Evolutionary conservation across 345 rosid genomes (phyloP).

Genomic region (Alliaria petiolata): DNA sequence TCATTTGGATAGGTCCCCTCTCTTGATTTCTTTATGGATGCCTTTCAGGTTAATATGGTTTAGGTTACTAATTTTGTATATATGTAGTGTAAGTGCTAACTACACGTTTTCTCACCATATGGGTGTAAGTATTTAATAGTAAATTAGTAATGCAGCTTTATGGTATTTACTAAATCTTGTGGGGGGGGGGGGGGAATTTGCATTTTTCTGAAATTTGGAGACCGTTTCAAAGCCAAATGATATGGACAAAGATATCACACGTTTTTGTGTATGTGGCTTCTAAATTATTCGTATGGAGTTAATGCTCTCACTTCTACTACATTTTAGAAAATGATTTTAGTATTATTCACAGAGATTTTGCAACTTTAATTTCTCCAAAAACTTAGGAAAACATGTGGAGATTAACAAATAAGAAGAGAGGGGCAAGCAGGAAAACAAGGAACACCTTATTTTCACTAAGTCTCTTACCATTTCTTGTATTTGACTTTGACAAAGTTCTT

Average conservation of each 20-base stretch:
- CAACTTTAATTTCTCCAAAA: constrained; percentile 6
- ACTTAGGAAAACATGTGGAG: constrained; percentile 27
- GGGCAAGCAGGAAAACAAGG: constrained; percentile 35
- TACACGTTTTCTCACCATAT: not conserved
- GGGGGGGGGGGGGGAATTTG: not conserved
- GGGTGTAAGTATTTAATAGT: not conserved
- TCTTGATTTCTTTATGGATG: not conserved
- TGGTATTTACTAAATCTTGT: not conserved
- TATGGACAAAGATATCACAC: not conserved
- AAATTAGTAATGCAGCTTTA: not conserved
- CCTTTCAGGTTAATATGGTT: not conserved
- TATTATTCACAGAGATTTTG: not conserved
- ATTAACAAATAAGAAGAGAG: constrained; percentile 26
- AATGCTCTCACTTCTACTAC: not conserved
- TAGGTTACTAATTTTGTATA: not conserved
- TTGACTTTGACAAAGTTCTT: constrained; percentile 28
- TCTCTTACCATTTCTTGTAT: constrained; percentile 26
- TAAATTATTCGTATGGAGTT: not conserved
- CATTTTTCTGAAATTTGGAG: not conserved
- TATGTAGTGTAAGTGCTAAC: not conserved
- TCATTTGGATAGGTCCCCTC: not conserved
- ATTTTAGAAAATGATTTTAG: not conserved
- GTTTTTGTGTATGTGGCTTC: not conserved
- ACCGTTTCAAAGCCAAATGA: constrained; percentile 8
- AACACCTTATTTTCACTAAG: constrained; percentile 26